A percentile compares a stretch with the other conserved stretches of the same genome.
These are phyloP conservation scores for Lyophyllum semitale DNA, from an alignment of 768 basidiomycete species.

Conservation along the genomic window DNA sequence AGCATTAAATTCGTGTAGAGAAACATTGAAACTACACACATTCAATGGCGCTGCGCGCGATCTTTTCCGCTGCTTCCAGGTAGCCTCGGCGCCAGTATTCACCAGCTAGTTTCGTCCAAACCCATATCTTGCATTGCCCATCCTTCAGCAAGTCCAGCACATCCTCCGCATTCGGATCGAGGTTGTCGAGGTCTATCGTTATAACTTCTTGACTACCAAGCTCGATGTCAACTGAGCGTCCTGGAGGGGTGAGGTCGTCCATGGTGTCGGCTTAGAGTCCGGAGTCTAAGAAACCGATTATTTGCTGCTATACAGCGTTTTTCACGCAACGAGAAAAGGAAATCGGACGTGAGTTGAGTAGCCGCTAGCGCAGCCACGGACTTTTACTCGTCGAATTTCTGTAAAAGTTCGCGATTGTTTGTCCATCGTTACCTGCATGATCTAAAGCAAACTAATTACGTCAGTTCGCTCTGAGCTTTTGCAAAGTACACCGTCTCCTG, in stretches of 20 bases:
- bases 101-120: conserved; percentile 82
- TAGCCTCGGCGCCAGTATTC: conserved; percentile 87
- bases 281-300: not conserved
- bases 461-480: too few relatives aligned
- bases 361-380: not conserved
- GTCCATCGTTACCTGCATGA: too few relatives aligned
- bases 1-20: conserved; percentile 16
- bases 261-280: conserved; percentile 19
- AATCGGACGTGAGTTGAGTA: not conserved
- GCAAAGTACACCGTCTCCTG: too few relatives aligned
- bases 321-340: not conserved
- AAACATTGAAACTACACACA: conserved; percentile 36
- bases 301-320: not conserved
- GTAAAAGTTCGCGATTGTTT: not conserved
- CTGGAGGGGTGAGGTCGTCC: conserved; percentile 36
- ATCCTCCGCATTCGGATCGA: conserved; percentile 78
- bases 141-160: conserved; percentile 73
- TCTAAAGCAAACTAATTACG: too few relatives aligned
- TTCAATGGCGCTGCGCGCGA: conserved; percentile 66
- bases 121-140: conserved; percentile 68
- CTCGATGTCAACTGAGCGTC: conserved; percentile 73
- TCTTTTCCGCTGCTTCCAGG: conserved; percentile 74
- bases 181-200: conserved; percentile 85
- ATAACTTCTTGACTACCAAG: conserved; percentile 84
- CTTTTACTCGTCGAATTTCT: not conserved